phyloP scores from a whole-genome alignment of 495 filamentous ascomycete species.

The Aspergillus indologenus region DNA sequence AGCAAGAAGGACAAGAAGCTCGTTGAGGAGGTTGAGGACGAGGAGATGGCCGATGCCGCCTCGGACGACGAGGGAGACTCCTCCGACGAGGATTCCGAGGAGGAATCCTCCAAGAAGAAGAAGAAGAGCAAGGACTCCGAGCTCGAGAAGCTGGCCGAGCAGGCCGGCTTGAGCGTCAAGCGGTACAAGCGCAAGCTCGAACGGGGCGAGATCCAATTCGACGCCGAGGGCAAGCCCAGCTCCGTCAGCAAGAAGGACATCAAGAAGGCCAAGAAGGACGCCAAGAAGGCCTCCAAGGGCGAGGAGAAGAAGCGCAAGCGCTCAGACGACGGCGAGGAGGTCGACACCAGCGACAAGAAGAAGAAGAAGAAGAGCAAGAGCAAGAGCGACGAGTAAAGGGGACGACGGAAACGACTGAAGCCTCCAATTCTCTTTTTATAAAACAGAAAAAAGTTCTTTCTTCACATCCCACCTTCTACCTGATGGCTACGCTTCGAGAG shows the following conservation, averaged over 20 bases:
- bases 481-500: conserved; percentile 29
- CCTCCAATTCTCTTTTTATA: conserved; percentile 1
- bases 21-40: conserved; percentile 51
- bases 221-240: conserved; percentile 54
- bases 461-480: neutral
- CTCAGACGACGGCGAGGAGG: conserved; percentile 44
- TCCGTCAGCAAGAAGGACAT: conserved; percentile 71
- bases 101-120: conserved; percentile 36
- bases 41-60: conserved; percentile 54
- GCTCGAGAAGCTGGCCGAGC: conserved; percentile 53
- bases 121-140: conserved; percentile 53
- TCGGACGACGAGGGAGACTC: conserved; percentile 34
- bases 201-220: conserved; percentile 62
- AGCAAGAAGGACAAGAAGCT: conserved; percentile 50
- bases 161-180: conserved; percentile 62
- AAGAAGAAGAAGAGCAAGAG: conserved; percentile 55
- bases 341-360: conserved; percentile 47
- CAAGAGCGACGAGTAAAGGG: conserved; percentile 44
- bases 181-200: conserved; percentile 71
- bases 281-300: conserved; percentile 53
- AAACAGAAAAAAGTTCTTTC: conserved; percentile 16
- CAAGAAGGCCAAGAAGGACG: conserved; percentile 69
- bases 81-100: conserved; percentile 46
- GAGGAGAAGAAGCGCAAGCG: conserved; percentile 57
- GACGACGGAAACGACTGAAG: conserved; percentile 31